Base-by-base conservation (phyloP, 176 grass and related monocot genomes). In the Zea mays region DNA sequence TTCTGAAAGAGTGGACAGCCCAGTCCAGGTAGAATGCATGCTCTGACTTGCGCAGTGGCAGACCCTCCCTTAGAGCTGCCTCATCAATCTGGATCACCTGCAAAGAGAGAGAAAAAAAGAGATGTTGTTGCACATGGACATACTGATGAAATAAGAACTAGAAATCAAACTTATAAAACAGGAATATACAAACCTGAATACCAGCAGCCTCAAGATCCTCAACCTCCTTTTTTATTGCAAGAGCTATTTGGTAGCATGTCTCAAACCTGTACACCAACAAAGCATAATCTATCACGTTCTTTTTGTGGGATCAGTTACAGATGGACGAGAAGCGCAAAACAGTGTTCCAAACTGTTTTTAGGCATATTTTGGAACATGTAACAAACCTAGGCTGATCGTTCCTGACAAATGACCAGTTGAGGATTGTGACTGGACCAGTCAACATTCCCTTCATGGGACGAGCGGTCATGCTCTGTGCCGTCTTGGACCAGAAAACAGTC, bases 391-490 rank as follows among this genome's bases (percentile, higher is more conserved):
- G 91, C 74, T 94, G 91, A 73, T 97, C 94, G 37, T 97, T 97
- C 80, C 94, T 91, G 47, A 97, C 91, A 86, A 97, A 97, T 37
- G 94, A 97, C 94, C 94, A 97, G 80, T 97, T 97, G 10, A 97
- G 94, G 76, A 97, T 97, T 75, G 94, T 97, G 43, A 97, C 94
- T 2, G 94, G 94, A 19, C 94, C 94, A 33, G 94, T 97, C 69
- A 97, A n/a, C 94, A 97, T 97, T 88, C 94, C 94, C 88, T 97
- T 97, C 89, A 97, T 94, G 52, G 94, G 94, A 36, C 89, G 94
- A 60, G 94, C 34, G 47, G 94, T 97, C 94, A 97, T 97, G 85
- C 80, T 86, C 77, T 97, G 94, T 35, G 94, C 94, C 43, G 82
- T 86, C 55, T 71, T 89, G 46, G 94, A 97, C 94, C 94, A 97